Base-by-base conservation (phyloP, 2,329 filamentous ascomycete species). In the Penicillium sclerotigenum region DNA sequence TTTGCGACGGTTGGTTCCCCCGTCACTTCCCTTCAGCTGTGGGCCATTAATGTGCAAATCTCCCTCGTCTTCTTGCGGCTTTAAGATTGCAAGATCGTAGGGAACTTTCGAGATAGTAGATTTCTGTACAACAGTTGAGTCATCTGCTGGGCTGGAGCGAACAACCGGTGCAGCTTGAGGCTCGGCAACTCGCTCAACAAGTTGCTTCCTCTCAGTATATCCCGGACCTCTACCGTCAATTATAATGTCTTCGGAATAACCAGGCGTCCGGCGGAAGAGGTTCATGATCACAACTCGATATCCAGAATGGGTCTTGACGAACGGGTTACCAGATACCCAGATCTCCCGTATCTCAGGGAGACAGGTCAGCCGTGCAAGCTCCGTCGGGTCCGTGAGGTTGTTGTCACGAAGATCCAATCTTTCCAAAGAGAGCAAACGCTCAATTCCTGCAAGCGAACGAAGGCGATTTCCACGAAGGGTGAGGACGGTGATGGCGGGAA, bases 271-370 rank as follows among this genome's bases (percentile, higher is more conserved):
- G 60, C 94, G 86, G 80, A 99, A 99, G 2, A 97, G 81, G 67
- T 97, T 99, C 84, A 99, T 97, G 60, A 97, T 95, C 20, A 87
- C 89, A 61, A 96, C 81, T 47, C 94, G 86, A 71, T 96, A 96
- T 65, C 88, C 86, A 57, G 87, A 82, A 70, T 97, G 90, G 1
- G 91, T 92, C 65, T 89, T 90, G 41, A 88, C 89, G 67, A 97
- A 97, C 0, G 92, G 90, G 67, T 99, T 99, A 22, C 91, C 90
- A 59, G 89, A 84, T 16, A 99, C 88, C 82, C 92, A 99, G 31
- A 99, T 87, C 72, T 97, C 93, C 57, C 87, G 87, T 62, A 99
- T 88, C 51, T 97, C 90, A 26, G 94, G 92, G 49, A 97, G 91
- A 50, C 88, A 87, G 1, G 93, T 97, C 56, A 99, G 79, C 56